Evolutionary conservation across 805 yeast genomes (phyloP).

Genomic region (Zygoascus ofunaensis): DNA sequence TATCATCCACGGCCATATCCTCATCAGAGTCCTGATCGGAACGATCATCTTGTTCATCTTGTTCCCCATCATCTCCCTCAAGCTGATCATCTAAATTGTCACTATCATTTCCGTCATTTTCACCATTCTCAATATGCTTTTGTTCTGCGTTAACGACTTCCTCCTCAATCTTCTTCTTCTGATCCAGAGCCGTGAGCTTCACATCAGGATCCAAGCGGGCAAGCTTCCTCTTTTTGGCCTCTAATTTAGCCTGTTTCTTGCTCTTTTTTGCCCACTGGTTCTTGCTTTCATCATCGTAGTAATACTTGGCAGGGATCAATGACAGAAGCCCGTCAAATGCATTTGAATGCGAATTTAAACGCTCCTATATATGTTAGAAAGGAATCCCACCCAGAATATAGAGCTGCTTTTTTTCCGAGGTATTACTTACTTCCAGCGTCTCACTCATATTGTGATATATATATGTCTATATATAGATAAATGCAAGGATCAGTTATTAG

Average conservation of each 20-base stretch:
- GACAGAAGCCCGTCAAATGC: constrained; percentile 83
- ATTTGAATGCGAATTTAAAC: constrained; percentile 28
- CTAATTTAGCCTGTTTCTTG: constrained; percentile 58
- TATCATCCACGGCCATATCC: background rate
- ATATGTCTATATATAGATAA: too few relatives aligned
- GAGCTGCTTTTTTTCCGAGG: background rate
- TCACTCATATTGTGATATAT: too few relatives aligned
- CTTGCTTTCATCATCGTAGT: constrained; percentile 82
- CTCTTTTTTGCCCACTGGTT: constrained; percentile 71
- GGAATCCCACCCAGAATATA: background rate
- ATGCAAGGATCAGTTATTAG: too few relatives aligned
- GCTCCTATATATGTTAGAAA: constrained; percentile 18
- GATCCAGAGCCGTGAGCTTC: constrained; percentile 28
- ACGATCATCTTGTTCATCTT: constrained; percentile 16
- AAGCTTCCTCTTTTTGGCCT: constrained; percentile 53
- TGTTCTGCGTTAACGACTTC: constrained; percentile 2
- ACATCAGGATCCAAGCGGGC: constrained; percentile 63
- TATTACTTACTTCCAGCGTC: constrained; percentile 14
- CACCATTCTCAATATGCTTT: background rate
- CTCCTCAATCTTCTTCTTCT: constrained; percentile 13
- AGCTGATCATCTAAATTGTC: background rate
- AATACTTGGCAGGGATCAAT: constrained; percentile 87
- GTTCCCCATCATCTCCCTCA: constrained; percentile 14
- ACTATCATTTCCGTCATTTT: constrained; percentile 5
- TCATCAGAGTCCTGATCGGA: constrained; percentile 3